Conservation (phyloP, 192 early-diverging fungal genomes). For the Backusella morwellensis region DNA sequence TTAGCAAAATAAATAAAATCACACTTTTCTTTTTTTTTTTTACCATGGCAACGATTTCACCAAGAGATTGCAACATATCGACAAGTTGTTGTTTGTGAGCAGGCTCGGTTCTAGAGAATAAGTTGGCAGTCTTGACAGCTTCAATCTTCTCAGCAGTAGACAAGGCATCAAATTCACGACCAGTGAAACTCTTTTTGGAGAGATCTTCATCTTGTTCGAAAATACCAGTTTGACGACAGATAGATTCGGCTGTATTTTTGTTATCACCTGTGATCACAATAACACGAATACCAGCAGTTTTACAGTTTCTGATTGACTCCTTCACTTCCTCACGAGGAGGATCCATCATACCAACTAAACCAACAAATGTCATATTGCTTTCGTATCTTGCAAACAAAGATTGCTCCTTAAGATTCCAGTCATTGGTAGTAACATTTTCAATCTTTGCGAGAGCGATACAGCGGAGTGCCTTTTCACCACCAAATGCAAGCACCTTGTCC, state of each 20-base stretch:
- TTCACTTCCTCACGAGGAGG: constrained; percentile 93
- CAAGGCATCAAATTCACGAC: constrained; percentile 94
- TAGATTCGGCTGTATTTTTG: constrained; percentile 94
- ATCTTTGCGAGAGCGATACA: constrained; percentile 89
- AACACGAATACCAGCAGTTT: constrained; percentile 94
- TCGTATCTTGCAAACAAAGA: constrained; percentile 72
- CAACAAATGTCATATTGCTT: constrained; percentile 89
- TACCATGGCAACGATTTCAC: constrained; percentile 83
- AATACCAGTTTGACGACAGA: constrained; percentile 94
- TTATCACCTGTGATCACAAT: constrained; percentile 99
- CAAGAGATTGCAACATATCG: constrained; percentile 81
- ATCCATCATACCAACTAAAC: constrained; percentile 95
- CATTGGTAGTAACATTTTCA: constrained; percentile 55
- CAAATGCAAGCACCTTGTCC: constrained; percentile 72
- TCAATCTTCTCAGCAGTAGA: constrained; percentile 62
- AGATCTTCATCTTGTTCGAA: constrained; percentile 70
- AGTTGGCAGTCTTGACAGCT: constrained; percentile 70
- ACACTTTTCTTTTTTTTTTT: no score
- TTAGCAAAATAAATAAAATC: no score
- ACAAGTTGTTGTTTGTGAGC: constrained; percentile 94
- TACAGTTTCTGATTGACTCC: constrained; percentile 83
- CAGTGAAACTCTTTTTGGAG: constrained; percentile 75
- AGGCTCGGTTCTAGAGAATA: constrained; percentile 97
- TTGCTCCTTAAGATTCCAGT: constrained; percentile 58
- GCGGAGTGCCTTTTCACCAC: constrained; percentile 74